Conservation (phyloP, 2,329 filamentous ascomycete genomes). For the Chaetomium sp. region DNA sequence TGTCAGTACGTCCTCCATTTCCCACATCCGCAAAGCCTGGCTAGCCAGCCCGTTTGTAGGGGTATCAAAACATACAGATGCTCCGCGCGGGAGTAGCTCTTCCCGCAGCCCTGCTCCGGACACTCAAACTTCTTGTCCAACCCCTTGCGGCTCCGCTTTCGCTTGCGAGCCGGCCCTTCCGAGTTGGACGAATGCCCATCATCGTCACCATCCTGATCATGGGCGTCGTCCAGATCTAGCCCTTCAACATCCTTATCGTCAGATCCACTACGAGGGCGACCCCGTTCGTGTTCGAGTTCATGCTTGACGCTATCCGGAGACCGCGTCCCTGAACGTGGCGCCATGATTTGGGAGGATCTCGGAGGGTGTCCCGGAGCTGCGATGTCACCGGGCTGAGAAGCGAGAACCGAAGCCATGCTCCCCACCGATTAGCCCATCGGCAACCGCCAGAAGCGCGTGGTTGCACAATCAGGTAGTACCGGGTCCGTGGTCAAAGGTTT, state of each 20-base stretch:
- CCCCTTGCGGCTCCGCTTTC: slow-evolving; percentile 67
- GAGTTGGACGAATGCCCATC: slow-evolving; percentile 47
- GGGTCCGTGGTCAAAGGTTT: slow-evolving; percentile 6
- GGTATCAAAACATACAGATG: slow-evolving; percentile 62
- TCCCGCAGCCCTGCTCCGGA: slow-evolving; percentile 79
- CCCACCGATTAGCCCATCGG: slow-evolving; percentile 19
- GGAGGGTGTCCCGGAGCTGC: slow-evolving; percentile 34
- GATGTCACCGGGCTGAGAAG: slow-evolving; percentile 34
- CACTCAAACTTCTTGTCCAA: slow-evolving; percentile 80
- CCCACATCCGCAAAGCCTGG: too few species aligned
- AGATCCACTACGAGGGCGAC: slow-evolving; percentile 37
- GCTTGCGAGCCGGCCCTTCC: slow-evolving; percentile 51
- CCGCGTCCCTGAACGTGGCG: slow-evolving; percentile 36
- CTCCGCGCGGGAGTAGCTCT: slow-evolving; percentile 93
- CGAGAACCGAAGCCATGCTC: slow-evolving; percentile 40
- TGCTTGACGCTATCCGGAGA: slow-evolving; percentile 36
- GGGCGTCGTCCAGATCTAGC: slow-evolving; percentile 36
- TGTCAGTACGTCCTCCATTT: slow-evolving; percentile 22
- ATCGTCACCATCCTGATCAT: slow-evolving; percentile 33
- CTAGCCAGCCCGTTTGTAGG: too few species aligned
- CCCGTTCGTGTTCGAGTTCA: slow-evolving; percentile 35
- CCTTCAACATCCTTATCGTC: slow-evolving; percentile 35
- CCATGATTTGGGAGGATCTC: slow-evolving; percentile 37
- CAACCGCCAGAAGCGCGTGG: slow-evolving; percentile 11
- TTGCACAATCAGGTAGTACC: slow-evolving; percentile 17